Conservation (phyloP, 2,329 filamentous ascomycete species). For the Hypoxylon sp. region DNA sequence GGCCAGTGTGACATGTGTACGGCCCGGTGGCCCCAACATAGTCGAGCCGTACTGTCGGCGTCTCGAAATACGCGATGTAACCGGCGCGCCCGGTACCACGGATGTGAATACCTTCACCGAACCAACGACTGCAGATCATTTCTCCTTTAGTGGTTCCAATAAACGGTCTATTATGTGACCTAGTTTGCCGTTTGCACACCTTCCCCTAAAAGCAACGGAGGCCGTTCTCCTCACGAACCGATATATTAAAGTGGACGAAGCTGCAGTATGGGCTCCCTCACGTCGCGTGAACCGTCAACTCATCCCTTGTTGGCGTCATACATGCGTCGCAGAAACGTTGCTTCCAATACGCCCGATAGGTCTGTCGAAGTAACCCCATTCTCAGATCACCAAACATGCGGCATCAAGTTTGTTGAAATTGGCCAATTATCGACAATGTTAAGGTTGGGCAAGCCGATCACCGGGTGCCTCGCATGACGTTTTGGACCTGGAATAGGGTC, state of each 20-base stretch:
- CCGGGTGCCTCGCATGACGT: conserved; percentile 5
- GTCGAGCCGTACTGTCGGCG: conserved; percentile 11
- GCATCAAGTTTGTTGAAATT: conserved; percentile 3
- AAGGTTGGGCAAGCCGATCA: conserved; percentile 2
- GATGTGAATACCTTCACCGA: conserved; percentile 13
- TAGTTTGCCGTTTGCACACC: conserved; percentile 18
- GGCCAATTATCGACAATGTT: conserved; percentile 13
- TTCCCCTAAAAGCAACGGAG: conserved; percentile 20
- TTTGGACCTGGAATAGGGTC: background rate
- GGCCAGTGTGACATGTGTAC: background rate
- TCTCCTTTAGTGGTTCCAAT: conserved; percentile 9
- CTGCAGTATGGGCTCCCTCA: conserved; percentile 24
- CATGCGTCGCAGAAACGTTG: conserved; percentile 1
- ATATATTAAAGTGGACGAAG: conserved; percentile 20
- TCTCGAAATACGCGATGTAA: conserved; percentile 6
- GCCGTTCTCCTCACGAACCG: conserved; percentile 4
- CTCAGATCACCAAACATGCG: conserved; percentile 12
- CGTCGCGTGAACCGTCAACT: conserved; percentile 19
- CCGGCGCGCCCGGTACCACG: conserved; percentile 20
- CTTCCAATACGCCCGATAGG: conserved; percentile 16
- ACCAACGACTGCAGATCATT: conserved; percentile 26
- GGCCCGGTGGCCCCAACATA: conserved; percentile 3
- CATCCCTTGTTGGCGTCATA: conserved; percentile 24
- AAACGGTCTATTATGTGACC: conserved; percentile 27
- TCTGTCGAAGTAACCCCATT: conserved; percentile 20